Conservation (phyloP, 805 yeast species). For the Candida nitratophila region DNA sequence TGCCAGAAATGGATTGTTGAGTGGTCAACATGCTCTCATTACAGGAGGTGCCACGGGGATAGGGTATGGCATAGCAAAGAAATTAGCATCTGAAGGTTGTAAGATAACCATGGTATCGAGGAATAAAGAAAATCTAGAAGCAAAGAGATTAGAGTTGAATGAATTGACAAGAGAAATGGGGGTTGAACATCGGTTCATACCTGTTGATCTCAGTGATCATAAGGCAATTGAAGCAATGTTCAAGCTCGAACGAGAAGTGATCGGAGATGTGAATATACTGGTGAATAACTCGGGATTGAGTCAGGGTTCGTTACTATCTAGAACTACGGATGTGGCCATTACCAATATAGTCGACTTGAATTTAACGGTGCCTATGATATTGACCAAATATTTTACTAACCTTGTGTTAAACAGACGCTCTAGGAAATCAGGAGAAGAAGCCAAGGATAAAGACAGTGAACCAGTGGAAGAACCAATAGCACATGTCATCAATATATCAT, state of each 20-base stretch:
- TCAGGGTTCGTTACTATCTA: slow-evolving; percentile 43
- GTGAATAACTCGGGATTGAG: slow-evolving; percentile 66
- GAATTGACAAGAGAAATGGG: slow-evolving; percentile 5
- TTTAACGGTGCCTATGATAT: slow-evolving; percentile 51
- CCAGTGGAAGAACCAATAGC: slow-evolving; percentile 11
- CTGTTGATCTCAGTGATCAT: slow-evolving; percentile 26
- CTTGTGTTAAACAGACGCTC: slow-evolving; percentile 31
- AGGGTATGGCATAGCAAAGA: slow-evolving; percentile 49
- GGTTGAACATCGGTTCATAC: slow-evolving; percentile 25
- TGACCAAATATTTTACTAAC: slow-evolving; percentile 45
- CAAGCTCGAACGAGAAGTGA: slow-evolving; percentile 15
- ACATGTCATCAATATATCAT: slow-evolving; percentile 56
- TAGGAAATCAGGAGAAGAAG: background rate
- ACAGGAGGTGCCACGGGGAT: slow-evolving; percentile 72
- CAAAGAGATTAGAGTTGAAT: slow-evolving; percentile 16
- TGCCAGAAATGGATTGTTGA: background rate
- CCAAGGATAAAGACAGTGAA: background rate
- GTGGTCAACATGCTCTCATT: slow-evolving; percentile 33
- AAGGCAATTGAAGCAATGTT: slow-evolving; percentile 7
- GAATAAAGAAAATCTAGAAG: slow-evolving; percentile 28
- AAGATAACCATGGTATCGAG: slow-evolving; percentile 46
- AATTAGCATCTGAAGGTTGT: slow-evolving; percentile 45
- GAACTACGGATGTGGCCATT: slow-evolving; percentile 35
- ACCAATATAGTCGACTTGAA: slow-evolving; percentile 44
- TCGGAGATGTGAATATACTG: slow-evolving; percentile 36